phyloP scores from a whole-genome alignment of 108 stramenopile genomes.

The Stephanodiscus minutulus region DNA sequence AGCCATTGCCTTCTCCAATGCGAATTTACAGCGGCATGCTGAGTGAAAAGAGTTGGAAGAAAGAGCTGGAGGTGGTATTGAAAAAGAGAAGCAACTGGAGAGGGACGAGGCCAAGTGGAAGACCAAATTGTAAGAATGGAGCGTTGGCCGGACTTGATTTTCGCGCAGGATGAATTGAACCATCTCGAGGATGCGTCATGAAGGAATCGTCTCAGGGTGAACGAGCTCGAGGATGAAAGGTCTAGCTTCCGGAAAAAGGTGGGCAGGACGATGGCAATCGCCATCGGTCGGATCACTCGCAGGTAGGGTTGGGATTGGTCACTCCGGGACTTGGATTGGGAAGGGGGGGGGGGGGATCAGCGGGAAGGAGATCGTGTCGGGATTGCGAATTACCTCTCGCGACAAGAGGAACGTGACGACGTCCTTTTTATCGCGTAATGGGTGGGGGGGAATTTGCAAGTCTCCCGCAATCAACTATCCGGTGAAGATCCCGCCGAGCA shows the following conservation, averaged over 20 bases:
- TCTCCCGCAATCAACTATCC: too few species aligned
- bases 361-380: too few species aligned
- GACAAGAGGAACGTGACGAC: too few species aligned
- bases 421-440: too few species aligned
- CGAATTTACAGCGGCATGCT: slow-evolving; percentile 4
- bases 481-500: too few species aligned
- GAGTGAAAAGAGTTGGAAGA: slow-evolving; percentile 44
- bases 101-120: slow-evolving; percentile 26
- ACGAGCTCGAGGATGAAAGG: slow-evolving; percentile 34
- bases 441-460: too few species aligned
- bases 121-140: slow-evolving; percentile 16
- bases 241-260: slow-evolving; percentile 40
- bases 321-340: too few species aligned
- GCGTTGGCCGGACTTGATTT: slow-evolving; percentile 24
- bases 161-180: slow-evolving; percentile 18
- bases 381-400: too few species aligned
- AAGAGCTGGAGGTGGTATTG: slow-evolving; percentile 23
- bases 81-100: slow-evolving; percentile 26
- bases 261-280: slow-evolving; percentile 19
- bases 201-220: slow-evolving; percentile 17
- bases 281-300: slow-evolving; percentile 23
- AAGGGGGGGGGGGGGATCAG: too few species aligned
- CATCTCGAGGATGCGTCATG: slow-evolving; percentile 10
- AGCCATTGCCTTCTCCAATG: slow-evolving; percentile 4
- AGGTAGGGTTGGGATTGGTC: not conserved